Percentiles rank a stretch among this genome's conserved stretches.
Conservation (phyloP, 768 basidiomycete species). For the Termitomyces bulborhizus region DNA sequence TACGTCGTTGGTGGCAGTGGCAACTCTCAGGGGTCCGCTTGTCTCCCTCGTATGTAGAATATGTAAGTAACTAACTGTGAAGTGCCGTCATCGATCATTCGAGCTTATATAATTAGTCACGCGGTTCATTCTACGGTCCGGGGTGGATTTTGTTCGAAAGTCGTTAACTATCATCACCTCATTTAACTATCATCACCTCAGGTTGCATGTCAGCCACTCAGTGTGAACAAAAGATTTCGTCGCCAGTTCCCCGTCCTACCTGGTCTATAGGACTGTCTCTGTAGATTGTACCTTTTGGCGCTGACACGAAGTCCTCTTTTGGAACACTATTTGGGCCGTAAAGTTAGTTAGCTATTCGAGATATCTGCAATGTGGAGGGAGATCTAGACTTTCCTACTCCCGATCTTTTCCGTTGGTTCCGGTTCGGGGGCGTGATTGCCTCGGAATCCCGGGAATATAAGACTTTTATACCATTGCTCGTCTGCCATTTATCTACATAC, state of each 20-base stretch:
- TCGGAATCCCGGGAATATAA: conserved; percentile 7
- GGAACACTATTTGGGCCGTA: neutral
- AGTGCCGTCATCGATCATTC: conserved; percentile 5
- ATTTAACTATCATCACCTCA: too few relatives aligned
- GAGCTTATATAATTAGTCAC: conserved; percentile 1
- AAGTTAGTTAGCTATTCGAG: neutral
- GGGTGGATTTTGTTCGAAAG: too few relatives aligned
- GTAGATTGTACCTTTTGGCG: neutral
- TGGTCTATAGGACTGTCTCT: neutral
- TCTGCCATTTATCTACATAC: conserved; percentile 17
- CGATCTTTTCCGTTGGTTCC: conserved; percentile 26
- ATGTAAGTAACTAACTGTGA: too few relatives aligned
- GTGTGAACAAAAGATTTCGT: neutral
- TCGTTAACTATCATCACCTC: too few relatives aligned
- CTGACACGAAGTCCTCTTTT: neutral
- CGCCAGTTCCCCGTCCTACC: neutral
- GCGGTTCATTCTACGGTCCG: neutral
- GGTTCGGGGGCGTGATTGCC: conserved; percentile 23
- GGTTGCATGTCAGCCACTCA: neutral
- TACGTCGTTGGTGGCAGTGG: neutral
- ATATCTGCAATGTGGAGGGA: neutral
- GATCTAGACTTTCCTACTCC: conserved; percentile 5
- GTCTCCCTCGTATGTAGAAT: neutral
- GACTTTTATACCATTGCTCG: conserved; percentile 16
- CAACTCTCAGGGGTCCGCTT: neutral